Evolutionary conservation across 345 rosid species (phyloP), one percentile per base, ranked within the genome.

Genomic region (Boechera retrofracta): DNA sequence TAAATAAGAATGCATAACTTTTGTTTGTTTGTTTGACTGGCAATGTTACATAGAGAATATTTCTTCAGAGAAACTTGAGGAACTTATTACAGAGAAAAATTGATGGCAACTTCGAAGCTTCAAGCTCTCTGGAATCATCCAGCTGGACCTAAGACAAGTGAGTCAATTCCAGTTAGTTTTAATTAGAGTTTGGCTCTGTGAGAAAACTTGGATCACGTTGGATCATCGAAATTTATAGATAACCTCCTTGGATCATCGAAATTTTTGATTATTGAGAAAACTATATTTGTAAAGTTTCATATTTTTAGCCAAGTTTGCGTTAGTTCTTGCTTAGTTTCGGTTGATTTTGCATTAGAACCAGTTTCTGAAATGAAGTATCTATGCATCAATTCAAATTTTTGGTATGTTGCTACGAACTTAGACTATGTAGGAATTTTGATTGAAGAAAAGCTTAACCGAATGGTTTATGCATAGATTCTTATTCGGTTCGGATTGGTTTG

Each of bases 61-160:
- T n/a, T 62, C 52, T 51, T 36, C 13, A 36, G 52, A 60, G 68
- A 72, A 61, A 4, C 4, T 51, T 51, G 68, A 51, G 7, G 9
- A 62, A 38, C 36, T 26, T 52, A 5, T n/a, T 41, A 10, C 32
- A 8, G 63, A 73, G 54, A 35, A 35, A 63, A 41, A 63, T 7
- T 52, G 7, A 72, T 73, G 69, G 54, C 92, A 60, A 33, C 88
- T 6, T 89, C 98, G 28, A 91, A 88, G 89, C 88, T 93, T 15
- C 91, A 91, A 77, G 92, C 97, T 65, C 82, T 91, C 5, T 93
- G 97, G 98, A 93, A 88, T 82, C 97, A 91, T 73, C 98, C 93
- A 0, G 98, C 98, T 2, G 98, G 98, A 72, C 98, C 98, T 53
- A 89, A 91, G 76, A 93, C 98, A 78, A 89, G 97, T 89, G 51